Conservation (phyloP, 768 basidiomycete genomes). For the Termitomyces bulborhizus region DNA sequence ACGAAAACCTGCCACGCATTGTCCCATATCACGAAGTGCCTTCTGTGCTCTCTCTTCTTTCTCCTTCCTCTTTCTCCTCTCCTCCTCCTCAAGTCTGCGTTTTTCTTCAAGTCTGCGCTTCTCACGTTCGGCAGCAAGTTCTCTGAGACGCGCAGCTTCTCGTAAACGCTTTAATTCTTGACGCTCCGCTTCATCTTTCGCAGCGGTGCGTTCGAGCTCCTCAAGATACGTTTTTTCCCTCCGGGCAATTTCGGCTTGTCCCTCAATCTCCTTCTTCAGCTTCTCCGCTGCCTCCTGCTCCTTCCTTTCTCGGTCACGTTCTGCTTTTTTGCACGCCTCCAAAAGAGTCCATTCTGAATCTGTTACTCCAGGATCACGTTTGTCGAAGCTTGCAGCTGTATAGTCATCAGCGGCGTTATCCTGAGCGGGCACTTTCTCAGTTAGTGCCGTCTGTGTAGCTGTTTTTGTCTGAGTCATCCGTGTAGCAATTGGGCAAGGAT, state of each 20-base stretch:
- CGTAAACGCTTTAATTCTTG: slow-evolving; percentile 24
- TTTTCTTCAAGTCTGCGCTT: slow-evolving; percentile 1
- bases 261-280: neutral
- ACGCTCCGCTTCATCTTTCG: slow-evolving; percentile 20
- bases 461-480: neutral
- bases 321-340: neutral
- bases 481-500: neutral
- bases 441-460: neutral
- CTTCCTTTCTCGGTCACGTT: neutral
- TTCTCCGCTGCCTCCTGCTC: neutral
- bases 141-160: slow-evolving; percentile 19
- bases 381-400: neutral
- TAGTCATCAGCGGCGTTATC: neutral
- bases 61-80: slow-evolving; percentile 10
- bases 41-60: slow-evolving; percentile 38
- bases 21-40: slow-evolving; percentile 42
- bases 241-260: neutral
- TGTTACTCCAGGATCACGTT: neutral
- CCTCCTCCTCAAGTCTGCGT: slow-evolving; percentile 18
- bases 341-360: neutral
- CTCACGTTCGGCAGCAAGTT: slow-evolving; percentile 1
- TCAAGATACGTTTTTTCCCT: neutral
- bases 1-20: slow-evolving; percentile 29
- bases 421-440: neutral
- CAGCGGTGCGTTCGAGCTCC: slow-evolving; percentile 8